Evolutionary conservation across 805 yeast species (phyloP).

Genomic region (Candida xyloterini): DNA sequence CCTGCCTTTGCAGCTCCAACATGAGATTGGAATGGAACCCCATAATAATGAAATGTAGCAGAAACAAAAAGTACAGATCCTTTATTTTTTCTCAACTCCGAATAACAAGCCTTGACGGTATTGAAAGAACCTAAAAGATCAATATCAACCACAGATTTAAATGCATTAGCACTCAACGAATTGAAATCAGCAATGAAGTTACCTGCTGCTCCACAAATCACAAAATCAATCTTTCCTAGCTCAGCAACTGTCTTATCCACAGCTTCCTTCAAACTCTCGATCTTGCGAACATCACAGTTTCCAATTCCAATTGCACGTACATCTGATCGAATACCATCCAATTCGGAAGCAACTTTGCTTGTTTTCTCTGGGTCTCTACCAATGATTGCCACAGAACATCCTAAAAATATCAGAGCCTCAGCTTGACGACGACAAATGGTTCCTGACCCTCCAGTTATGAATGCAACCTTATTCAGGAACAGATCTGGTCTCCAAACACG

Average conservation of each 20-base stretch:
- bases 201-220: constrained; percentile 96
- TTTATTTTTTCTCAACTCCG: constrained; percentile 58
- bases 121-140: constrained; percentile 88
- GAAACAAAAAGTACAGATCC: constrained; percentile 78
- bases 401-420: constrained; percentile 77
- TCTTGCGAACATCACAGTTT: constrained; percentile 74
- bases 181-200: constrained; percentile 82
- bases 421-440: constrained; percentile 90
- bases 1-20: constrained; percentile 97
- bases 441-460: constrained; percentile 96
- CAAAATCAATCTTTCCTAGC: constrained; percentile 79
- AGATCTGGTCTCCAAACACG: constrained; percentile 51
- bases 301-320: constrained; percentile 70
- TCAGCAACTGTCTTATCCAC: constrained; percentile 60
- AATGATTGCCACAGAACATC: constrained; percentile 82
- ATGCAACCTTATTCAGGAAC: constrained; percentile 81
- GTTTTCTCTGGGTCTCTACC: constrained; percentile 77
- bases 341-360: constrained; percentile 61
- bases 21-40: constrained; percentile 84
- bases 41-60: constrained; percentile 87
- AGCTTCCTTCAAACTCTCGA: constrained; percentile 56
- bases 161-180: constrained; percentile 78
- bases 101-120: constrained; percentile 79
- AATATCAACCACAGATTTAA: constrained; percentile 81
- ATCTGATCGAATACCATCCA: constrained; percentile 53